Conservation (phyloP, 192 early-diverging fungal genomes). For the Paraglomus brasilianum region DNA sequence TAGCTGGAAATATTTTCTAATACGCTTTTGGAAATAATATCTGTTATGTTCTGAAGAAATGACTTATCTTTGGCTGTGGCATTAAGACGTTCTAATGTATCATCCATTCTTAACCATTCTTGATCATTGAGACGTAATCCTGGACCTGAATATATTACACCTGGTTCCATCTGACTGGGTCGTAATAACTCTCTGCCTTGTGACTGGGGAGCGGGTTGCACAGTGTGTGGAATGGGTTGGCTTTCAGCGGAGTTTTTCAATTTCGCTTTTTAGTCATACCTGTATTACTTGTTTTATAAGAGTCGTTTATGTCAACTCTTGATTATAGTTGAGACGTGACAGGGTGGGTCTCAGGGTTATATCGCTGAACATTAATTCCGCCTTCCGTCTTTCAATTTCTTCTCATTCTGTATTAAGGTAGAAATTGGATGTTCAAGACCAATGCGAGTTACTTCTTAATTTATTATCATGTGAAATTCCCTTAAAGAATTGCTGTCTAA, state of each 20-base stretch:
- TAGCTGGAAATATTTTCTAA: conserved; percentile 14
- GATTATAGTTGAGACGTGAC: too few species aligned
- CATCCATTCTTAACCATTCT: conserved; percentile 6
- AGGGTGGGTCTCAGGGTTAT: too few species aligned
- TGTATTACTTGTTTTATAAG: too few species aligned
- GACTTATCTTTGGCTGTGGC: neutral
- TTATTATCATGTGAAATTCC: neutral
- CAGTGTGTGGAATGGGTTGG: neutral
- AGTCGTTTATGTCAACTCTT: too few species aligned
- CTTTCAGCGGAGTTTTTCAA: too few species aligned
- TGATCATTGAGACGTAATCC: conserved; percentile 20
- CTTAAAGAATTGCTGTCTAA: conserved; percentile 22
- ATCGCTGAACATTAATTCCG: too few species aligned
- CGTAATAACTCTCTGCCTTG: conserved; percentile 7
- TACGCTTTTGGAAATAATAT: conserved; percentile 27
- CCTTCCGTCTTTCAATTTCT: too few species aligned
- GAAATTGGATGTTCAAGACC: too few species aligned
- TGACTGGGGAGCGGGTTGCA: neutral
- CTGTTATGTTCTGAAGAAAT: conserved; percentile 17
- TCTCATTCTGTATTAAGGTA: too few species aligned
- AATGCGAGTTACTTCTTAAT: too few species aligned
- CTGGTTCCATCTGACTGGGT: conserved; percentile 27
- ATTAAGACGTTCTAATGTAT: conserved; percentile 14
- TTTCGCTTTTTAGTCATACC: too few species aligned
- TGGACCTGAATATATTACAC: conserved; percentile 20